These are phyloP conservation scores for Yarrowia osloensis DNA, from an alignment of 805 yeast species.

Conservation along the genomic window DNA sequence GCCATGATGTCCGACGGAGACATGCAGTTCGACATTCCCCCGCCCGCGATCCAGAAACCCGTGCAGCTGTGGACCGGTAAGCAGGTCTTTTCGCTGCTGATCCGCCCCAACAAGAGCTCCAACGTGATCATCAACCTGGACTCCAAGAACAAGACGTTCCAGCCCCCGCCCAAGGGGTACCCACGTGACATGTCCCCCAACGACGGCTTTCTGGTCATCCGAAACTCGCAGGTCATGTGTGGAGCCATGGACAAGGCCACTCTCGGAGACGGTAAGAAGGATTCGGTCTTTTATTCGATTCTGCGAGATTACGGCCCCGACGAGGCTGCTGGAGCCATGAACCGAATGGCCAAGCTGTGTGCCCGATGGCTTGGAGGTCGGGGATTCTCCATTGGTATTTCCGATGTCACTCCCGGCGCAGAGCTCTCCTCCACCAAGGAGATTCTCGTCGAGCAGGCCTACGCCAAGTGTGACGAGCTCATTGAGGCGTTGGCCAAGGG, in stretches of 20 bases:
- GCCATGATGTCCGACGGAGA: slow-evolving; percentile 96
- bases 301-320: slow-evolving; percentile 95
- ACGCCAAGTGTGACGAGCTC: slow-evolving; percentile 85
- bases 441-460: slow-evolving; percentile 85
- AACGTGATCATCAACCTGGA: slow-evolving; percentile 87
- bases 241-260: slow-evolving; percentile 98
- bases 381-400: slow-evolving; percentile 96
- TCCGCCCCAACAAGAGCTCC: slow-evolving; percentile 73
- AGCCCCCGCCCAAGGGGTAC: slow-evolving; percentile 67
- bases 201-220: slow-evolving; percentile 88
- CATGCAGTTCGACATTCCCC: slow-evolving; percentile 87
- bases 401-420: slow-evolving; percentile 91
- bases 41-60: slow-evolving; percentile 92
- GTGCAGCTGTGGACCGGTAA: slow-evolving; percentile 94
- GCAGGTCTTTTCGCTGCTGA: slow-evolving; percentile 85
- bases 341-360: slow-evolving; percentile 98
- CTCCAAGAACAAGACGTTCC: slow-evolving; percentile 88
- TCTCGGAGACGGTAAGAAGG: slow-evolving; percentile 97
- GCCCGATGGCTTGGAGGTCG: slow-evolving; percentile 93
- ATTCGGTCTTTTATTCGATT: slow-evolving; percentile 92
- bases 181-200: slow-evolving; percentile 97
- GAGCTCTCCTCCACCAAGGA: slow-evolving; percentile 79
- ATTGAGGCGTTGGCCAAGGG: slow-evolving; percentile 79
- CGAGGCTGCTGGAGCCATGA: slow-evolving; percentile 95
- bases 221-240: slow-evolving; percentile 84